Conservation (phyloP, 2,329 filamentous ascomycete species). For the Aspergillus glaucus region DNA sequence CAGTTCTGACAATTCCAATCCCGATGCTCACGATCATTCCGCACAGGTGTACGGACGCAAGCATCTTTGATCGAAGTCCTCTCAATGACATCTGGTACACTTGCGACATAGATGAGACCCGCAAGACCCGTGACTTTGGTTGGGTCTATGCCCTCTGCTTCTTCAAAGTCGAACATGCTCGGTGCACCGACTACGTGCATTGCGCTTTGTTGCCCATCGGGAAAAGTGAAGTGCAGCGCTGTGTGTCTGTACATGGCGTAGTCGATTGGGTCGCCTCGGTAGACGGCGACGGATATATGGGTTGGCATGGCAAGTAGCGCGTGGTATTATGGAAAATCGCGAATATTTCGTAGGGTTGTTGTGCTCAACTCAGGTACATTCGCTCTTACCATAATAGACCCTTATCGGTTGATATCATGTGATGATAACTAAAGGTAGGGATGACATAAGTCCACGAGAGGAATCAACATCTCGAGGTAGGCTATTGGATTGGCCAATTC, state of each 20-base stretch:
- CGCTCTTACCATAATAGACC: no score
- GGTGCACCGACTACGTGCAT: constrained; percentile 1
- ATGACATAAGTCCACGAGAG: no score
- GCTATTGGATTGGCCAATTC: no score
- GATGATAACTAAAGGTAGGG: no score
- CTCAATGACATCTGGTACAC: neutral
- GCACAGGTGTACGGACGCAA: constrained; percentile 1
- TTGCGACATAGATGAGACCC: neutral
- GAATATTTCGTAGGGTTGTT: no score
- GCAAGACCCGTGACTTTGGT: neutral
- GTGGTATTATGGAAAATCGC: no score
- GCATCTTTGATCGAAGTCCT: constrained; percentile 1
- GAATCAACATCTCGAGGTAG: no score
- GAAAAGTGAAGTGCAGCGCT: constrained; percentile 1
- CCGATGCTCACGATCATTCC: constrained; percentile 1
- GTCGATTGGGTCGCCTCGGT: constrained; percentile 1
- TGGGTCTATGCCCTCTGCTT: neutral
- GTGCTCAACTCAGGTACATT: no score
- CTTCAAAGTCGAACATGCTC: constrained; percentile 1
- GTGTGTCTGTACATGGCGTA: constrained; percentile 3
- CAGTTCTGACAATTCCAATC: constrained; percentile 7
- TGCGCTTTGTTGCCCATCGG: neutral
- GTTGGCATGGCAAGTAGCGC: constrained; percentile 1
- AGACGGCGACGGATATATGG: constrained; percentile 1
- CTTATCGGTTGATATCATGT: no score